Evolutionary conservation across 805 yeast genomes (phyloP).

Genomic region (Sungouiella thailandica): DNA sequence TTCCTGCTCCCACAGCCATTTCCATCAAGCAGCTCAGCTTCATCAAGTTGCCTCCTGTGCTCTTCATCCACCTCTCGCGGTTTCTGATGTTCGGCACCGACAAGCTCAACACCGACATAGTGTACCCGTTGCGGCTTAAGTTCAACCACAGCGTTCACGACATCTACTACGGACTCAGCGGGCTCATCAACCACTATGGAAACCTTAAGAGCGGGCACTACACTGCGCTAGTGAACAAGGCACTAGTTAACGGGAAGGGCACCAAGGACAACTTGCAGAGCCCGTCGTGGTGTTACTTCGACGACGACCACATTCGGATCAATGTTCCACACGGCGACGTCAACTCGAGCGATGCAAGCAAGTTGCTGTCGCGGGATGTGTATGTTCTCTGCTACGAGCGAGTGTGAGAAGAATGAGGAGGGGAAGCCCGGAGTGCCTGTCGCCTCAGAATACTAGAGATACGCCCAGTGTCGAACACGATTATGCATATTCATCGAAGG

Average conservation of each 20-base stretch:
- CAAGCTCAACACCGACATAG: constrained; percentile 44
- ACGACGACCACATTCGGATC: constrained; percentile 56
- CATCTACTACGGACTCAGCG: constrained; percentile 49
- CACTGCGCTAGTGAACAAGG: constrained; percentile 58
- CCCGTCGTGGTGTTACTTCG: constrained; percentile 69
- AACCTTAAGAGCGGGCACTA: constrained; percentile 71
- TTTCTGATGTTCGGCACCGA: constrained; percentile 49
- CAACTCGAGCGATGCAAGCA: constrained; percentile 23
- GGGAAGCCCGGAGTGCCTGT: too few species aligned
- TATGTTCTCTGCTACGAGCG: constrained; percentile 66
- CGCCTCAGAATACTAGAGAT: too few species aligned
- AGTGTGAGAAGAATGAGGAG: constrained; percentile 7
- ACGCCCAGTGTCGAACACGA: too few species aligned
- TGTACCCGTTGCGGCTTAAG: constrained; percentile 51
- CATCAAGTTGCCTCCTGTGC: constrained; percentile 33
- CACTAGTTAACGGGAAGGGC: constrained; percentile 8
- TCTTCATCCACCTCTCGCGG: constrained; percentile 38
- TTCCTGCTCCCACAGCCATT: constrained; percentile 5
- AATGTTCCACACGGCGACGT: constrained; percentile 45
- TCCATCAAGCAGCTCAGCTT: constrained; percentile 23
- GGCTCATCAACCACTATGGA: constrained; percentile 69
- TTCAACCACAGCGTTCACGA: constrained; percentile 31
- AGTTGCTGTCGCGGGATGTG: constrained; percentile 51
- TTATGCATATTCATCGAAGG: too few species aligned
- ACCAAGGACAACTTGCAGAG: constrained; percentile 22